Evolutionary conservation across 345 rosid genomes (phyloP), one percentile per base, ranked within the genome.

Genomic region (Conringia planisiliqua): DNA sequence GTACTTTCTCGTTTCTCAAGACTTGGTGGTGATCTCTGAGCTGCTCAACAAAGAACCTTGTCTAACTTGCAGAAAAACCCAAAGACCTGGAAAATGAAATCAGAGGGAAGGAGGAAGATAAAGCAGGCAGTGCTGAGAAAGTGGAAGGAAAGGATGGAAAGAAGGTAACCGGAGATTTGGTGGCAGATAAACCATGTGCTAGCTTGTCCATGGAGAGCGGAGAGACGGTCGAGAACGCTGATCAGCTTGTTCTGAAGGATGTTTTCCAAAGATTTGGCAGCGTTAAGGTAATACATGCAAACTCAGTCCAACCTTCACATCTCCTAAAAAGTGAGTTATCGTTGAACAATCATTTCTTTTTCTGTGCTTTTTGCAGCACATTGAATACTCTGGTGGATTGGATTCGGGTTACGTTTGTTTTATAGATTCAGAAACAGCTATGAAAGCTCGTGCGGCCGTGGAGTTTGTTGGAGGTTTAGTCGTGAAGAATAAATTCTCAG

Each of bases 381-480:
- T 85, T 56, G 85, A 83, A 66, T 78, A 72, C 77, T 75, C 75
- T 66, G 58, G 71, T 18, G 89, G 89, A 57, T 81, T 68, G 32
- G 76, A 80, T 24, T 69, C 80, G 12, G 89, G 85, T 40, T 85
- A 72, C 56, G 20, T 82, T 51, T 68, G 85, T 68, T 86, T 82
- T 70, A 77, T 68, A 43, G 70, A 75, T 61, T 75, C 88, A 39
- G 85, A 81, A 68, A 79, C 84, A 74, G 85, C 83, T 24, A 73
- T 68, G 70, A 86, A 84, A 76, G 85, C 86, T 18, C 86, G 85
- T 71, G 65, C 86, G 5, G 85, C 84, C 27, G 81, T 83, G 56
- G 88, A 70, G 30, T 59, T 83, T 75, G 72, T 68, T 54, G 82
- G 70, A 10, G 88, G 83, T 52, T 77, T 86, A 36, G 48, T 62